Conservation (phyloP, 257 asterid genomes). For the Nicotiana sylvestris region DNA sequence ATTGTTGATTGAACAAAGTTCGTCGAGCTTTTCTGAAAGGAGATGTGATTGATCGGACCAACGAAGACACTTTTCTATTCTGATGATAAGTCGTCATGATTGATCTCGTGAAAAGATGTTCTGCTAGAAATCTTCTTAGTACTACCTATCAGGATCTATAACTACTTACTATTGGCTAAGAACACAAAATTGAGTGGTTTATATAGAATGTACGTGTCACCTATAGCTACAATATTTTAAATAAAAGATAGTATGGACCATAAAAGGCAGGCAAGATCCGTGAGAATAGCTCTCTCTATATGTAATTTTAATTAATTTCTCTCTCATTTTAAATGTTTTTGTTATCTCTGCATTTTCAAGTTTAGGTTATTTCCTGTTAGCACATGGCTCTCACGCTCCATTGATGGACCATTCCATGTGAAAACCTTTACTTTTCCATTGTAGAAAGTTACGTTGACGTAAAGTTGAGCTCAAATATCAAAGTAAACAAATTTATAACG, state of each 20-base stretch:
- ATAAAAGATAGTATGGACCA: neutral
- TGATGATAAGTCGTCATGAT: neutral
- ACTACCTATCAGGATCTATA: neutral
- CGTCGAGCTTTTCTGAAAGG: slow-evolving; percentile 35
- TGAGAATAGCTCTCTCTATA: slow-evolving; percentile 21
- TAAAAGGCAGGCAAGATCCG: slow-evolving; percentile 34
- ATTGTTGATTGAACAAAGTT: slow-evolving; percentile 32
- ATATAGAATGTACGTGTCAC: neutral
- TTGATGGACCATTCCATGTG: slow-evolving; percentile 45
- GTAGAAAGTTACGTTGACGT: slow-evolving; percentile 3
- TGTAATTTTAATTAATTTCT: neutral
- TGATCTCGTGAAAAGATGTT: neutral
- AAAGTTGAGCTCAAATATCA: neutral
- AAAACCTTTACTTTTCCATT: slow-evolving; percentile 10
- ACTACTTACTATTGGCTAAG: neutral
- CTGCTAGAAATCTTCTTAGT: neutral
- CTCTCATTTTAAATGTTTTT: neutral
- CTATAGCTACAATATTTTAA: neutral
- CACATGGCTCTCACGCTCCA: slow-evolving; percentile 48
- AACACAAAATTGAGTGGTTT: neutral
- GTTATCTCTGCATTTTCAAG: neutral
- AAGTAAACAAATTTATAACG: neutral
- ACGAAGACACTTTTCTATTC: slow-evolving; percentile 4
- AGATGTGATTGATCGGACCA: slow-evolving; percentile 28
- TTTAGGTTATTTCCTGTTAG: neutral